Conservation (phyloP, 2,329 filamentous ascomycete species). For the Periconia sp. region DNA sequence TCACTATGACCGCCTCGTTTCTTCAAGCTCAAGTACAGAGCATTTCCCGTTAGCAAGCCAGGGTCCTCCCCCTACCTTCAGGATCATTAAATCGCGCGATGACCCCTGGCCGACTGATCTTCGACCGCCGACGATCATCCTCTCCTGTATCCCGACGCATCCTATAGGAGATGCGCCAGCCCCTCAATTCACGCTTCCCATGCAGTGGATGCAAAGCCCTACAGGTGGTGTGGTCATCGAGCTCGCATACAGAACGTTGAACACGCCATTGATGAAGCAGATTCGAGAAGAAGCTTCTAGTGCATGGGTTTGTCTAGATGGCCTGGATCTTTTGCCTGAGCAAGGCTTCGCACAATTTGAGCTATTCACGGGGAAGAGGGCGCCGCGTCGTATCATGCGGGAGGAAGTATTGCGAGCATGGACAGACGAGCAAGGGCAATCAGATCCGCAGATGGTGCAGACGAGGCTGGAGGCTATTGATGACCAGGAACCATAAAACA, state of each 20-base stretch:
- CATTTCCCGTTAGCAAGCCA: slow-evolving; percentile 22
- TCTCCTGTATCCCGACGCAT: slow-evolving; percentile 78
- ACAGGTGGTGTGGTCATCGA: slow-evolving; percentile 80
- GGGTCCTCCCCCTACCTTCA: slow-evolving; percentile 54
- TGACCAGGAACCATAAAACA: slow-evolving; percentile 38
- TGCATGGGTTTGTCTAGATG: slow-evolving; percentile 78
- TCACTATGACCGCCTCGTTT: slow-evolving; percentile 68
- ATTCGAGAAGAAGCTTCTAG: slow-evolving; percentile 64
- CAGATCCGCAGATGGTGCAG: slow-evolving; percentile 39
- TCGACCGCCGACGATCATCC: slow-evolving; percentile 72
- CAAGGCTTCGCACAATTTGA: slow-evolving; percentile 85
- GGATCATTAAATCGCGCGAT: slow-evolving; percentile 64
- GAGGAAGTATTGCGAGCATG: slow-evolving; percentile 60
- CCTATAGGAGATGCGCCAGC: slow-evolving; percentile 67
- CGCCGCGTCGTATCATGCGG: slow-evolving; percentile 74
- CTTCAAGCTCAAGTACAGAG: slow-evolving; percentile 23
- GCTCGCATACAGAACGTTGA: slow-evolving; percentile 73
- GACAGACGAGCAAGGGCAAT: slow-evolving; percentile 40
- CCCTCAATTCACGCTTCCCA: slow-evolving; percentile 72
- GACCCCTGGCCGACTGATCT: slow-evolving; percentile 70
- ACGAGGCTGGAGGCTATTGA: slow-evolving; percentile 41
- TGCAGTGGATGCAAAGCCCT: slow-evolving; percentile 72
- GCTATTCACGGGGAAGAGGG: slow-evolving; percentile 75
- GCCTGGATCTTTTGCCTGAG: slow-evolving; percentile 76
- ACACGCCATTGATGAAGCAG: slow-evolving; percentile 74